phyloP scores from a whole-genome alignment of 352 stramenopile genomes.

The Phytopythium vexans region DNA sequence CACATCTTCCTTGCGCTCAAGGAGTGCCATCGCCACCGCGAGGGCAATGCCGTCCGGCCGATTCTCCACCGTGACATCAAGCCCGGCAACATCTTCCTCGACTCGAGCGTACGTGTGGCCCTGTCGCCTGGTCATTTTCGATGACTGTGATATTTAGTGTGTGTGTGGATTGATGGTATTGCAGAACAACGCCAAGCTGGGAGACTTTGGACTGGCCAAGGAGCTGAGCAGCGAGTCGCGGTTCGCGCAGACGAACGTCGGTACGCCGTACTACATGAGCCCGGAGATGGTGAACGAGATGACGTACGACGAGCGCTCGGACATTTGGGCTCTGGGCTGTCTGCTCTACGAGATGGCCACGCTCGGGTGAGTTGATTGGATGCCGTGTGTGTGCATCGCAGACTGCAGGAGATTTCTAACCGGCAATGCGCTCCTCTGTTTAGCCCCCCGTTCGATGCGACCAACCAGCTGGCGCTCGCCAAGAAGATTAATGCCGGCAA shows the following conservation, averaged over 20 bases:
- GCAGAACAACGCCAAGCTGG: conserved; percentile 90
- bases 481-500: conserved; percentile 94
- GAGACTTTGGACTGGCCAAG: conserved; percentile 90
- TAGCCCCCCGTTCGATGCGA: conserved; percentile 89
- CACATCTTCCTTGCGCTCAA: conserved; percentile 91
- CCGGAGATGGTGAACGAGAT: conserved; percentile 92
- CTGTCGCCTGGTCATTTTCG: neutral
- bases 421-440: neutral
- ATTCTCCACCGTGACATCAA: conserved; percentile 93
- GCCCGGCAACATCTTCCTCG: conserved; percentile 91
- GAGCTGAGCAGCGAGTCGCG: conserved; percentile 88
- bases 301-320: conserved; percentile 90
- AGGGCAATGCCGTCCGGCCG: conserved; percentile 72
- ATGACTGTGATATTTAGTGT: conserved; percentile 7
- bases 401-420: neutral
- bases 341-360: conserved; percentile 91
- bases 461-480: conserved; percentile 89
- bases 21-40: conserved; percentile 86
- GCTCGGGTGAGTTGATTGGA: conserved; percentile 43
- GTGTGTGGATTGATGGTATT: neutral
- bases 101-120: conserved; percentile 67
- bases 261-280: conserved; percentile 93
- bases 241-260: conserved; percentile 90
- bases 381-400: conserved; percentile 10
- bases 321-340: conserved; percentile 91